phyloP scores from a whole-genome alignment of 2,329 filamentous ascomycete species.

The Sporothrix pallida region DNA sequence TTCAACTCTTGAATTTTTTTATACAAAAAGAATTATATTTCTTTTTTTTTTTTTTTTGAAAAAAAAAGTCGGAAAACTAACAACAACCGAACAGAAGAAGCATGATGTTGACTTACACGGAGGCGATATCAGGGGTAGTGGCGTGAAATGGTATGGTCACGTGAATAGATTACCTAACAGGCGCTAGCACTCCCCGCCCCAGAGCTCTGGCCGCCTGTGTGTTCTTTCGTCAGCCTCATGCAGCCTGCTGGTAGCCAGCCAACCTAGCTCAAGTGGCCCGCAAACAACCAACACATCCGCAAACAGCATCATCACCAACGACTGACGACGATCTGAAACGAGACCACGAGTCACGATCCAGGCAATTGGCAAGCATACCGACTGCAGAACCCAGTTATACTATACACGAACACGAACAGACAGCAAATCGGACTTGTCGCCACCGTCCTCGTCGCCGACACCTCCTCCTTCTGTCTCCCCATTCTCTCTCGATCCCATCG shows the following conservation, averaged over 20 bases:
- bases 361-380: background rate
- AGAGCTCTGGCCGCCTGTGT: constrained; percentile 15
- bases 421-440: background rate
- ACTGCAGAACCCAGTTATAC: background rate
- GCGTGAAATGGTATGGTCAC: background rate
- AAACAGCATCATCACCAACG: constrained; percentile 13
- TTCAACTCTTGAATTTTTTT: no score
- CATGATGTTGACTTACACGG: constrained; percentile 11
- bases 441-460: background rate
- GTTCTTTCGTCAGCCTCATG: constrained; percentile 40
- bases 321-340: constrained; percentile 12
- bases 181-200: background rate
- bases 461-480: background rate
- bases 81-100: no score
- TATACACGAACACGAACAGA: background rate
- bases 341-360: background rate
- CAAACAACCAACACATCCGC: background rate
- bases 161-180: constrained; percentile 17
- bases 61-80: background rate
- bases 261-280: constrained; percentile 17
- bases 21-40: background rate
- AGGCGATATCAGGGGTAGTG: background rate
- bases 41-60: background rate
- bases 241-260: constrained; percentile 37
- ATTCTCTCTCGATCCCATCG: background rate